Evolutionary conservation across 2,329 filamentous ascomycete species (phyloP), one percentile per base, ranked within the genome.

Genomic region (Elsinoe australis): DNA sequence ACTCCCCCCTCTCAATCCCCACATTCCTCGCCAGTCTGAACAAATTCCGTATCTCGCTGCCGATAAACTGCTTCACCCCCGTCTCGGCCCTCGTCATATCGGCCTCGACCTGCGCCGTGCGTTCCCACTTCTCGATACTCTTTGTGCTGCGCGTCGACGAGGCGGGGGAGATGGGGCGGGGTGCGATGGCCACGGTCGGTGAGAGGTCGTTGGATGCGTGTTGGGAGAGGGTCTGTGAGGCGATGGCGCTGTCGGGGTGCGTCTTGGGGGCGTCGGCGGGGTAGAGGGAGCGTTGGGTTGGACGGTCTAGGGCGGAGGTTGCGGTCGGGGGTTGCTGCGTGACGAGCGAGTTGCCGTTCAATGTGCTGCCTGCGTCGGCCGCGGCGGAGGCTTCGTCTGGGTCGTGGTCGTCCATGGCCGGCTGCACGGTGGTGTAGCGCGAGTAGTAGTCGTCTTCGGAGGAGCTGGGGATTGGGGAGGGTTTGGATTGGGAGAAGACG

Each of bases 361-460:
- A 62, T 0, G 76, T 77, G 4, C 75, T 76, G 14, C 73, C 65
- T 34, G 69, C 63, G 7, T 61, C 55, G 10, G 67, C 70, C 1
- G 71, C 59, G 15, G 64, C 60, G 34, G 69, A 61, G 41, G 75
- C 80, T 66, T 87, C 84, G 56, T 87, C 83, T n/a, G 85, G 85
- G 55, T 89, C 85, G 61, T 89, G 80, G 49, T 79, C 79, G 64
- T 90, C 86, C 72, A 90, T 79, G 24, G 85, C 85, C 2, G 85
- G 84, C 61, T 90, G 85, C 6, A 90, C 84, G n/a, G 60, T 58
- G 56, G 84, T 81, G 62, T 92, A 90, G 60, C 83, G 80, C 14
- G 82, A 78, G 63, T 79, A 90, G 64, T 90, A 90, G 34, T 80
- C 80, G 38, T 83, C 78, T 53, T 89, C 85, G 44, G 73, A 61